Evolutionary conservation across 2,329 filamentous ascomycete species (phyloP), one percentile per base, ranked within the genome.

Genomic region (Bipolaris oryzae): DNA sequence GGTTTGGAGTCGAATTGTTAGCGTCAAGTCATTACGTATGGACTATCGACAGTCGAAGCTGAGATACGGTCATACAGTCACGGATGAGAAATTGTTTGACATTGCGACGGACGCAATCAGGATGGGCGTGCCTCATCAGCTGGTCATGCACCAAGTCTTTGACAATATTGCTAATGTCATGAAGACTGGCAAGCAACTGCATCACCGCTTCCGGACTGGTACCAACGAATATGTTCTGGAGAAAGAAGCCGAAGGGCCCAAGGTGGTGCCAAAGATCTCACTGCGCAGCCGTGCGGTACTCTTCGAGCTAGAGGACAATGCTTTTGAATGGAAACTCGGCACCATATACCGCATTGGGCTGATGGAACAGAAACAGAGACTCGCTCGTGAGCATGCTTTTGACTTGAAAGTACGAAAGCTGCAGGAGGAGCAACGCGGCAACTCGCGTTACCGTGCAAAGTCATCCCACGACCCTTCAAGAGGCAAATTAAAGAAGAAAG

Each of bases 291-390:
- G 90, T 67, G 90, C 90, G 5, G 82, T 99, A 21, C 79, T 96
- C 2, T 94, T 99, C 57, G 94, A 98, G 71, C 82, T 99, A 34
- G 95, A 99, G 77, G 95, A 99, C 73, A 94, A 95, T 47, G 89
- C 91, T 0, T 99, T 99, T 69, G 95, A 99, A 74, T 99, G 93
- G 91, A 98, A 97, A 73, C 81, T 99, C 9, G 92, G 93, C 15
- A 88, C 92, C 71, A 99, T 99, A 49, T 99, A 98, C 74, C 88
- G 94, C 31, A 87, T 91, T 43, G 95, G 96, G 0, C 83, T 94
- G 18, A 81, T 93, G 53, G 95, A 99, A 75, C 94, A 98, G 76
- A 88, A 89, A 72, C 95, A 98, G 75, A 86, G 95, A 18, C 80
- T 96, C 52, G 93, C 94, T 4, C 87, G 95, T 41, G 92, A 96